A percentile compares a stretch with the other conserved stretches of the same genome.
These are phyloP conservation scores for Aspergillus biplanus DNA, from an alignment of 495 filamentous ascomycete genomes.

Conservation along the genomic window DNA sequence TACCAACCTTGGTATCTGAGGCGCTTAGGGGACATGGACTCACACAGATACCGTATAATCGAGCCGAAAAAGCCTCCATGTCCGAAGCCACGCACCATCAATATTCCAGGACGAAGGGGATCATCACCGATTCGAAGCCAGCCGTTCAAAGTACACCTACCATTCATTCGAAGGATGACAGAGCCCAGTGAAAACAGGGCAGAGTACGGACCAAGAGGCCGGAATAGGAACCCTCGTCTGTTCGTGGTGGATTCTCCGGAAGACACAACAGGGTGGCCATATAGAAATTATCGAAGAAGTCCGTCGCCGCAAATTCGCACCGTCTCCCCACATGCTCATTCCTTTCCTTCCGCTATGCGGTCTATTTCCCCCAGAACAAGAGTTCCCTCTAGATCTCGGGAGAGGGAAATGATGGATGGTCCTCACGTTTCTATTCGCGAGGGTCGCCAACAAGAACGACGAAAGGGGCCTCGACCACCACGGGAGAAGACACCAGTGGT, in stretches of 20 bases:
- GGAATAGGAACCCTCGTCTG: conserved; percentile 17
- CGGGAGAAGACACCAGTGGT: conserved; percentile 28
- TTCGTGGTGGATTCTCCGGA: conserved; percentile 24
- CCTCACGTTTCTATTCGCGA: neutral
- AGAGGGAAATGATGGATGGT: conserved; percentile 1
- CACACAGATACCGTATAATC: conserved; percentile 20
- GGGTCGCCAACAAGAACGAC: conserved; percentile 7
- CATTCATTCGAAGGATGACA: conserved; percentile 18
- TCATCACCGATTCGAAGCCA: conserved; percentile 20
- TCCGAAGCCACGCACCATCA: conserved; percentile 4
- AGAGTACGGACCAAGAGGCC: conserved; percentile 13
- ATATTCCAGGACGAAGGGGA: conserved; percentile 13
- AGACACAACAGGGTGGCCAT: neutral
- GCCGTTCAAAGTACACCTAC: conserved; percentile 21
- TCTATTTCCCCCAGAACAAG: conserved; percentile 17
- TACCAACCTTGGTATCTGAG: conserved; percentile 18
- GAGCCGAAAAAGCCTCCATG: conserved; percentile 16
- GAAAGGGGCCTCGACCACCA: conserved; percentile 17
- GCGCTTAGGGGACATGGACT: conserved; percentile 4
- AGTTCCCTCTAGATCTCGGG: neutral
- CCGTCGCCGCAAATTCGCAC: neutral
- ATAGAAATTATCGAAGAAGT: neutral
- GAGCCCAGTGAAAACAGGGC: neutral
- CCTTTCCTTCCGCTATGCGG: conserved; percentile 16
- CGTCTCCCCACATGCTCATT: neutral